phyloP scores from a whole-genome alignment of 2,329 filamentous ascomycete genomes.

The Pseudocercospora macadamiae region DNA sequence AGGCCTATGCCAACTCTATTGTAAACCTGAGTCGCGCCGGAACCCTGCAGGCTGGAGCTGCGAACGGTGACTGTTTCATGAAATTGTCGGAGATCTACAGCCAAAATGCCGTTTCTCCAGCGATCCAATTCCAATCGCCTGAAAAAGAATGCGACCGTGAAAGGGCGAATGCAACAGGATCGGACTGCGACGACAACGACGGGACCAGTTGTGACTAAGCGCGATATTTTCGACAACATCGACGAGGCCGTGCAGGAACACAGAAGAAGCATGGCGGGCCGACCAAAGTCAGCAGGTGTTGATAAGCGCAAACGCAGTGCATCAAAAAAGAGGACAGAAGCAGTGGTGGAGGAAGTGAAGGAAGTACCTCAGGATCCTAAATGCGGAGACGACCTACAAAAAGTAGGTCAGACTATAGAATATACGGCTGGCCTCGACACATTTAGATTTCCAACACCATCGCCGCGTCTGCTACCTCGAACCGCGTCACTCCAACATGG shows the following conservation, averaged over 20 bases:
- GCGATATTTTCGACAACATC: slow-evolving; percentile 7
- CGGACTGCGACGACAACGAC: slow-evolving; percentile 1
- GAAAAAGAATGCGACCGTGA: slow-evolving; percentile 3
- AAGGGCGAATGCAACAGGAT: not conserved
- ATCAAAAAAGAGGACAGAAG: slow-evolving; percentile 3
- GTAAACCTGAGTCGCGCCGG: not conserved
- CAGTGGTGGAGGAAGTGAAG: slow-evolving; percentile 4
- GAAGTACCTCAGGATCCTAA: slow-evolving; percentile 10
- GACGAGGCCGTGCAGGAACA: slow-evolving; percentile 15
- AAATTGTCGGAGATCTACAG: slow-evolving; percentile 5
- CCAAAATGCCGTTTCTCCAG: slow-evolving; percentile 16
- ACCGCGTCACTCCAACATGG: slow-evolving; percentile 25
- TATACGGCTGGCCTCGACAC: slow-evolving; percentile 29
- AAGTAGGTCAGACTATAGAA: slow-evolving; percentile 26
- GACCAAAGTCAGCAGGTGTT: slow-evolving; percentile 19
- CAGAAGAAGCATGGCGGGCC: slow-evolving; percentile 15
- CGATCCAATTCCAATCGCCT: slow-evolving; percentile 12
- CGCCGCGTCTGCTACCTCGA: slow-evolving; percentile 26
- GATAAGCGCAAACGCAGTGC: slow-evolving; percentile 21
- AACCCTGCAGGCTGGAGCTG: slow-evolving; percentile 1
- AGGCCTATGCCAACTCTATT: slow-evolving; percentile 1
- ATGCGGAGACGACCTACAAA: slow-evolving; percentile 24
- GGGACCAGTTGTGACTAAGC: not conserved
- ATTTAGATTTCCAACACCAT: slow-evolving; percentile 36
- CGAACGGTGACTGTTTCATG: slow-evolving; percentile 14